phyloP scores from a whole-genome alignment of 2,329 filamentous ascomycete species.

The Sporothrix dimorphospora region DNA sequence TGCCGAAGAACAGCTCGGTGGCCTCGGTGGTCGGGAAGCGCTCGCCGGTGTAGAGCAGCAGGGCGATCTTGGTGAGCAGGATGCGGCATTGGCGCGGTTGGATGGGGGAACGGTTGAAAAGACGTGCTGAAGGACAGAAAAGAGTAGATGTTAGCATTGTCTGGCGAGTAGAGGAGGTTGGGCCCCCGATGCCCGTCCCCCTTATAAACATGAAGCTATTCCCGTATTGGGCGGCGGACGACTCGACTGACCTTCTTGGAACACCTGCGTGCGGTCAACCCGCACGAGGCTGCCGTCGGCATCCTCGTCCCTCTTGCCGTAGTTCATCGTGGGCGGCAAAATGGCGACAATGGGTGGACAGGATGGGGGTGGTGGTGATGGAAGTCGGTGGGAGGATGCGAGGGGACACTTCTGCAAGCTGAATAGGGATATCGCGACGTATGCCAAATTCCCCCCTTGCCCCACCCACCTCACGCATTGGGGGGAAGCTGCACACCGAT shows the following conservation, averaged over 20 bases:
- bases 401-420: conserved; percentile 30
- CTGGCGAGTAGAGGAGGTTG: not conserved
- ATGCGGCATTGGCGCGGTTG: conserved; percentile 97
- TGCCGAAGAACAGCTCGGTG: conserved; percentile 97
- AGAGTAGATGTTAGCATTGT: not conserved
- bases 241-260: conserved; percentile 82
- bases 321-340: conserved; percentile 72
- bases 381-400: conserved; percentile 17
- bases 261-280: conserved; percentile 96
- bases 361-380: conserved; percentile 15
- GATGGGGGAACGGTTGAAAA: conserved; percentile 97
- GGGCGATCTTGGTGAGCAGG: conserved; percentile 93
- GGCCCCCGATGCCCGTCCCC: not conserved
- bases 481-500: conserved; percentile 21
- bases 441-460: conserved; percentile 34
- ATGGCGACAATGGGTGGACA: conserved; percentile 22
- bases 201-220: conserved; percentile 27
- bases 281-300: conserved; percentile 91
- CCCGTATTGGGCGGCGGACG: conserved; percentile 17
- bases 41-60: conserved; percentile 95
- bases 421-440: conserved; percentile 35
- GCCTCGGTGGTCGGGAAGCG: conserved; percentile 97
- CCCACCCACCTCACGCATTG: conserved; percentile 30
- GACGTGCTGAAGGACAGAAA: conserved; percentile 66
- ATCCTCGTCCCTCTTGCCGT: conserved; percentile 99